phyloP scores from a whole-genome alignment of 306 rosid genomes.

The Arachis stenosperma region DNA sequence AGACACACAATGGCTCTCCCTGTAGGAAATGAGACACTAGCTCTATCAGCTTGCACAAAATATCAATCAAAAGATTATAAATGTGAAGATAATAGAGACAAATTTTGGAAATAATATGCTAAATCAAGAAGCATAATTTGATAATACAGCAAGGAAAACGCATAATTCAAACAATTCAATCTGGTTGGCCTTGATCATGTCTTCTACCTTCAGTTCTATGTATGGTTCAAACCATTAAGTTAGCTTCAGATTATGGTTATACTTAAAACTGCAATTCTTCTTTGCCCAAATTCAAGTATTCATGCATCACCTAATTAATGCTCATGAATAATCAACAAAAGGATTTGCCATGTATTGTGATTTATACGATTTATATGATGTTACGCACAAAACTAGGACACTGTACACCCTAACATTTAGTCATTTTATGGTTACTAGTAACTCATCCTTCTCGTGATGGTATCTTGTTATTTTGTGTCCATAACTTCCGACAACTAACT shows the following conservation, averaged over 20 bases:
- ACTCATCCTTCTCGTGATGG: constrained; percentile 2
- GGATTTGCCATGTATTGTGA: not conserved
- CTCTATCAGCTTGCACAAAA: constrained; percentile 40
- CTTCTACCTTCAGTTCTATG: constrained; percentile 18
- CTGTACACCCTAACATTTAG: not conserved
- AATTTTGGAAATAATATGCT: constrained; percentile 24
- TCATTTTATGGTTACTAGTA: not conserved
- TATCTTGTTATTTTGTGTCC: not conserved
- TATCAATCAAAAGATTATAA: constrained; percentile 20
- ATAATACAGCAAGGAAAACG: constrained; percentile 2
- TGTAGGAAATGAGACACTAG: constrained; percentile 45
- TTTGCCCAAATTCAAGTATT: not conserved
- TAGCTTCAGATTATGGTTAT: constrained; percentile 7
- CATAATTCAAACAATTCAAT: constrained; percentile 10
- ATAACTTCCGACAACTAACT: constrained; percentile 22
- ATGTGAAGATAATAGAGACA: constrained; percentile 11
- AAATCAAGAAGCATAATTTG: constrained; percentile 11
- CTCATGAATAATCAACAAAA: not conserved
- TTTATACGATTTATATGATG: not conserved
- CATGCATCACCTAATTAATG: not conserved
- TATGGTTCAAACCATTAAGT: constrained; percentile 33
- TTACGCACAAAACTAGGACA: constrained; percentile 9
- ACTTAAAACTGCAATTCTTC: constrained; percentile 20
- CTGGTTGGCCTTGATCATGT: constrained; percentile 16
- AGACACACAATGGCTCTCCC: constrained; percentile 95